phyloP scores from a whole-genome alignment of 495 filamentous ascomycete species.

The Aspergillus nanangensis region DNA sequence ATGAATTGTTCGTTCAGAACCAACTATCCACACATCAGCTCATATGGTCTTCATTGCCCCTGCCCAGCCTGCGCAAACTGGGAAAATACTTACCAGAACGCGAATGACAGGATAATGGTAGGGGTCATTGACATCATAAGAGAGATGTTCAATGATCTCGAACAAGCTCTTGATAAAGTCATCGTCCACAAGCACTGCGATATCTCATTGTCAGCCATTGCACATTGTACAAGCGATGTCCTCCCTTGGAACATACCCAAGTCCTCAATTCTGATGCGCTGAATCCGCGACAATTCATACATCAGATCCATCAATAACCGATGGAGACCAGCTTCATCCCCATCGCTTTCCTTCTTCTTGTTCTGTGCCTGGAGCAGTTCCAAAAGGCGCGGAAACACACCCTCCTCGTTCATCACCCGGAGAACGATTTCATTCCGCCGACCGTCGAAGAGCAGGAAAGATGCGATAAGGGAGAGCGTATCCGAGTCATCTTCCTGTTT shows the following conservation, averaged over 20 bases:
- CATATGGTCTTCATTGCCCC: no score
- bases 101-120: slow-evolving; percentile 96
- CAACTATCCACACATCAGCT: no score
- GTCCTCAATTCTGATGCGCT: slow-evolving; percentile 72
- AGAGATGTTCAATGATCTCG: slow-evolving; percentile 80
- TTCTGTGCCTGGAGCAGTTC: slow-evolving; percentile 69
- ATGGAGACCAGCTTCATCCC: slow-evolving; percentile 68
- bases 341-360: slow-evolving; percentile 59
- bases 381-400: slow-evolving; percentile 75
- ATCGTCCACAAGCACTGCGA: slow-evolving; percentile 67
- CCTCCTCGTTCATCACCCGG: slow-evolving; percentile 80
- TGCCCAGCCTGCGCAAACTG: no score
- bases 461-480: slow-evolving; percentile 75
- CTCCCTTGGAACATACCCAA: slow-evolving; percentile 51
- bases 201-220: neutral
- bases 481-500: slow-evolving; percentile 70
- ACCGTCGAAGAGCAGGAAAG: slow-evolving; percentile 89
- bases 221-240: no score
- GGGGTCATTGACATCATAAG: slow-evolving; percentile 86
- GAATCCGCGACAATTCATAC: slow-evolving; percentile 96
- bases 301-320: slow-evolving; percentile 79
- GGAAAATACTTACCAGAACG: slow-evolving; percentile 64
- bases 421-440: slow-evolving; percentile 72
- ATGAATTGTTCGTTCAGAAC: slow-evolving; percentile 99
- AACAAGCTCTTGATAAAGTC: slow-evolving; percentile 81